Percentiles rank a stretch among this genome's conserved stretches.
Evolutionary conservation across 306 rosid genomes (phyloP).

Genomic region (Vigna mungo): DNA sequence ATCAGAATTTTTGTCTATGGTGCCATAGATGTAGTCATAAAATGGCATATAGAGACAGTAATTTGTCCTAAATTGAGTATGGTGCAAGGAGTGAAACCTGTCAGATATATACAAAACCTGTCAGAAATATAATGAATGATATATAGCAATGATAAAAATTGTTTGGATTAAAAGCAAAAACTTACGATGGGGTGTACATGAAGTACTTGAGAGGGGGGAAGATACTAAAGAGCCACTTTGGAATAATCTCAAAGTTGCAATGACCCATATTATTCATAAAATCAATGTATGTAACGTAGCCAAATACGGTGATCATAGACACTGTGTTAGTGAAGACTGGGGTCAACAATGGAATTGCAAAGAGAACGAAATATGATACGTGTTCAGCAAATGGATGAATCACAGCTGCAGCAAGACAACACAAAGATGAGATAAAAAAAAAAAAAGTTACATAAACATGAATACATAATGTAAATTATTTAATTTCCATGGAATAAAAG

Average conservation of each 20-base stretch:
- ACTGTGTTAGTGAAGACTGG: conserved; percentile 42
- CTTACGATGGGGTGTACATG: conserved; percentile 78
- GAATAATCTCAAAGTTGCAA: conserved; percentile 70
- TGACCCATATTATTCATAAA: conserved; percentile 80
- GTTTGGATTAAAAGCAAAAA: not conserved
- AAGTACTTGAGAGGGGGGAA: conserved; percentile 69
- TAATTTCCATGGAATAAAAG: too few relatives aligned
- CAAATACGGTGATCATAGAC: conserved; percentile 32
- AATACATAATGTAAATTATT: too few relatives aligned
- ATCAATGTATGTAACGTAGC: conserved; percentile 60
- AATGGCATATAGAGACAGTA: conserved; percentile 69
- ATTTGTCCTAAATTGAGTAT: conserved; percentile 73
- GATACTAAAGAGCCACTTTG: conserved; percentile 45
- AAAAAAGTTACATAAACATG: too few relatives aligned
- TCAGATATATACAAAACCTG: not conserved
- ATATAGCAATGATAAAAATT: too few relatives aligned
- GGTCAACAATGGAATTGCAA: conserved; percentile 54
- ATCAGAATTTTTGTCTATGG: conserved; percentile 56
- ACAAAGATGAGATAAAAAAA: not conserved
- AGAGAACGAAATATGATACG: conserved; percentile 57
- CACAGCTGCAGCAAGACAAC: conserved; percentile 53
- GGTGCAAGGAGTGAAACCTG: conserved; percentile 76
- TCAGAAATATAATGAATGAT: too few relatives aligned
- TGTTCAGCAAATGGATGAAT: conserved; percentile 74
- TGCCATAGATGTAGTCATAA: conserved; percentile 66